Evolutionary conservation across 2,329 filamentous ascomycete species (phyloP), one percentile per base, ranked within the genome.

Genomic region (Westerdykella aurantiaca): DNA sequence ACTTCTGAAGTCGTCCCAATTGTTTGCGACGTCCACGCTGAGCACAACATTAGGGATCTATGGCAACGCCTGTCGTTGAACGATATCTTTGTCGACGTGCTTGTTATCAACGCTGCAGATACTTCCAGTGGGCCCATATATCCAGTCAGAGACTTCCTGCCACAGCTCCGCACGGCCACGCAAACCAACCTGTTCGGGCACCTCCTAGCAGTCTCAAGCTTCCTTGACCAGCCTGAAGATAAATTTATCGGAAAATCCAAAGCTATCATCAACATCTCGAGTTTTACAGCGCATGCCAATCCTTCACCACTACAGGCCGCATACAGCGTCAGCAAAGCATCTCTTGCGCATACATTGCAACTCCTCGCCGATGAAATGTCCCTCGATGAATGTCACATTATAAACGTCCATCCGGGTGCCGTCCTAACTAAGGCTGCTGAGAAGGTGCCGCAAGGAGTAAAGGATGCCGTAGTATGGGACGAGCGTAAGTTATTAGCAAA

Each of bases 331-430:
- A n/a, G n/a, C n/a, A n/a, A n/a, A n/a, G n/a, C n/a, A n/a, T n/a
- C n/a, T n/a, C n/a, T n/a, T n/a, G n/a, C 68, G 69, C 25, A 47
- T 74, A n/a, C n/a, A n/a, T 39, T 58, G 67, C 18, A 61, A 69
- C 14, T 64, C 59, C 22, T 45, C 72, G 2, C 55, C 54, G 1
- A 54, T 53, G 7, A 67, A 69, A 46, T 63, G 73, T 23, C 69
- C 69, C 0, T 49, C 58, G 0, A 31, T 73, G 0, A 56, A 62
- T 12, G 55, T 73, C n/a, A n/a, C 62, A 67, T 12, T 60, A 57
- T 38, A 52, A n/a, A n/a, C n/a, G n/a, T 72, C 2, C 72, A 74
- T 6, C 71, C 72, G 1, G 72, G 72, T 1, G 56, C 69, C 1
- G 53, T 73, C 4, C 59, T 55, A 4, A 72, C 68, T 0, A 69